Percentiles rank a stretch among this genome's conserved stretches.
phyloP scores from a whole-genome alignment of 768 basidiomycete species.

The Mycena sanguinolenta region DNA sequence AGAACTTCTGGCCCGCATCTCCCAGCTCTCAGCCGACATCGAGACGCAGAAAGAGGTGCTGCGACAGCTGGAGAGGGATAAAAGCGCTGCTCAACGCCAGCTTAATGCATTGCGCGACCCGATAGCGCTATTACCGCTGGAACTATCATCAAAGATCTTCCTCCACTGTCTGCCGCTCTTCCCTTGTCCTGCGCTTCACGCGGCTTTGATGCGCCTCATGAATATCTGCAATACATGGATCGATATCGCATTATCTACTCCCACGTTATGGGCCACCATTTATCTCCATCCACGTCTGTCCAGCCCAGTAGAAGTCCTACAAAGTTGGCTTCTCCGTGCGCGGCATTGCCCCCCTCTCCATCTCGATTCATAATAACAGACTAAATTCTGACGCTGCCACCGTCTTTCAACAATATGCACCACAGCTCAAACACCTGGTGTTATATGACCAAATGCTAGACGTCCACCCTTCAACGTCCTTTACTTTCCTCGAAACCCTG shows the following conservation, averaged over 20 bases:
- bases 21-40: background rate
- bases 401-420: no score
- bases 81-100: constrained; percentile 1
- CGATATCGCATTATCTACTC: background rate
- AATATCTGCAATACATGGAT: constrained; percentile 6
- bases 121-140: background rate
- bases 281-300: background rate
- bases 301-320: background rate
- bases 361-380: no score
- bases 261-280: background rate
- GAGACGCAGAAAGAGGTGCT: constrained; percentile 18
- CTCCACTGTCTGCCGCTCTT: constrained; percentile 6
- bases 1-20: no score
- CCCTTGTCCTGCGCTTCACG: no score
- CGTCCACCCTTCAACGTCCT: no score
- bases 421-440: no score
- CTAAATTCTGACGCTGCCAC: no score
- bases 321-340: constrained; percentile 9
- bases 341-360: no score
- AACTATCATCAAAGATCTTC: constrained; percentile 16
- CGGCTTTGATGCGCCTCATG: no score
- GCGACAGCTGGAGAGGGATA: background rate
- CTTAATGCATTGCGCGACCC: constrained; percentile 13
- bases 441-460: no score
- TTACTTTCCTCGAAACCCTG: no score